These are phyloP conservation scores for Rutidosis leptorrhynchoides DNA, from an alignment of 129 eudicot species.

Conservation along the genomic window DNA sequence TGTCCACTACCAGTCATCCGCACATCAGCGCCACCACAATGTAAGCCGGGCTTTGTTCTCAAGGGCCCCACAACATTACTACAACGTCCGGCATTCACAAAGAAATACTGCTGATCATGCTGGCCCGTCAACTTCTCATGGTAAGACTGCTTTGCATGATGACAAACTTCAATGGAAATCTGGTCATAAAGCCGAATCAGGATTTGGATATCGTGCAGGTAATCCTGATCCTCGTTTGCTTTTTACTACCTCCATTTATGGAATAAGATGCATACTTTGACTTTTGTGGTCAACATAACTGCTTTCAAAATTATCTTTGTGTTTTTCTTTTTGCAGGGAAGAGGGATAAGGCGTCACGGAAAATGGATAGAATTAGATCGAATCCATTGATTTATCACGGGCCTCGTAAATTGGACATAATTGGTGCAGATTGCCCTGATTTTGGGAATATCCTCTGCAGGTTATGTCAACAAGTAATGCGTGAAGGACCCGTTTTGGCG, in stretches of 20 bases:
- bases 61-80: slow-evolving; percentile 59
- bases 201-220: slow-evolving; percentile 50
- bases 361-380: slow-evolving; percentile 57
- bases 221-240: not conserved
- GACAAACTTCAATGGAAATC: slow-evolving; percentile 46
- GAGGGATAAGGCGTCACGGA: slow-evolving; percentile 42
- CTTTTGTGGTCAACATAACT: slow-evolving; percentile 8
- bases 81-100: slow-evolving; percentile 56
- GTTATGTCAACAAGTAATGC: slow-evolving; percentile 44
- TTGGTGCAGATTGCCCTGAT: slow-evolving; percentile 30
- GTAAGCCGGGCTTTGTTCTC: slow-evolving; percentile 40
- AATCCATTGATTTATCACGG: slow-evolving; percentile 23
- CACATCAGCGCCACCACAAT: slow-evolving; percentile 48
- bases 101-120: slow-evolving; percentile 36
- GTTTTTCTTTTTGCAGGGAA: slow-evolving; percentile 34
- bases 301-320: not conserved
- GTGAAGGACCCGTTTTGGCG: slow-evolving; percentile 49
- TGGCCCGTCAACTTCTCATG: slow-evolving; percentile 58
- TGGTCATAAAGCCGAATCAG: slow-evolving; percentile 43
- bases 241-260: not conserved
- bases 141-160: slow-evolving; percentile 40
- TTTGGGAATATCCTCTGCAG: slow-evolving; percentile 46
- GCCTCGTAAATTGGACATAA: slow-evolving; percentile 8
- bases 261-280: not conserved
- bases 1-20: slow-evolving; percentile 36